Base-by-base conservation (phyloP, 768 basidiomycete genomes). In the Calocybe gangraenosa region DNA sequence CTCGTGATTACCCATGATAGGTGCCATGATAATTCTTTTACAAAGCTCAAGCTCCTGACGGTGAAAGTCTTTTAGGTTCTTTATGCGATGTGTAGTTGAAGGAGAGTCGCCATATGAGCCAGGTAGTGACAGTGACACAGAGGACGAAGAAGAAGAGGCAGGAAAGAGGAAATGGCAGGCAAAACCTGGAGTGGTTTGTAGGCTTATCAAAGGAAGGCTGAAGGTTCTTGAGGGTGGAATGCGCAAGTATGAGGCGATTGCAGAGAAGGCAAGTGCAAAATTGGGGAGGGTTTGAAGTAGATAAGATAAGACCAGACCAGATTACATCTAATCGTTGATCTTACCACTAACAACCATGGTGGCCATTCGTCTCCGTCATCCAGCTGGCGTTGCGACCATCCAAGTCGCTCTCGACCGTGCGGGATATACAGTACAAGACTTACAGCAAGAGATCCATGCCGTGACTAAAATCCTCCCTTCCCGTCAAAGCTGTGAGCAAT, bases 321-420 rank as follows among this genome's bases (percentile, higher is more conserved):
- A 35, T 35, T 36, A 32, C n/a, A 44, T 44, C 44, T 40, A 40
- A 33, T 17, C n/a, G 37, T 7, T 2, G 10, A n/a, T 31, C 33
- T 14, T 36, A 42, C 22, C 33, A 14, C 9, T 31, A 43, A 42
- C 23, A 33, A 50, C 46, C 43, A 89, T 90, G 88, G 76, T 81
- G 7, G 76, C 79, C 35, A 53, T 95, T 31, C 84, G 93, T 19
- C 69, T 97, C 2, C 78, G 93, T 49, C 86, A 93, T 64, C 88
- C 93, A 11, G 79, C 84, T 58, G 93, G 93, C 22, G 79, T 89
- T 21, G 70, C 82, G 7, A 91, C 91, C 7, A 69, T 96, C 45
- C 74, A 90, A 37, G 65, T 92, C 30, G 75, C 84, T 46, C 65
- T 84, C 52, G 72, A 79, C 44, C 50, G 55, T 36, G 59, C 70